Evolutionary conservation across 2,329 filamentous ascomycete species (phyloP).

Genomic region (Curvularia lunata): DNA sequence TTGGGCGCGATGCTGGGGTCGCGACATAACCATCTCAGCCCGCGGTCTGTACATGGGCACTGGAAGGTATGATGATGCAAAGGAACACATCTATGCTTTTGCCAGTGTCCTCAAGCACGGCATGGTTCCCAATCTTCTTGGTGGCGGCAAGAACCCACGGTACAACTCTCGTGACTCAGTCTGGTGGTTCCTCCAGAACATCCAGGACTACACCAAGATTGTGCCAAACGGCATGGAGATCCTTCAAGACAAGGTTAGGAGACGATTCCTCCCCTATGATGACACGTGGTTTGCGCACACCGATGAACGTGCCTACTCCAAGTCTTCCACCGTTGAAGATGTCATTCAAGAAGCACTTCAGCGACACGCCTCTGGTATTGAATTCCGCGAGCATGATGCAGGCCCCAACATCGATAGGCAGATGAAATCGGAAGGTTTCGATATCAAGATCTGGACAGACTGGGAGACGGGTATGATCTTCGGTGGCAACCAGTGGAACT

Average conservation of each 20-base stretch:
- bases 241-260: conserved; percentile 76
- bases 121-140: conserved; percentile 94
- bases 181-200: conserved; percentile 97
- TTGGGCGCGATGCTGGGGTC: conserved; percentile 97
- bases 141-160: conserved; percentile 81
- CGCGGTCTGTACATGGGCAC: conserved; percentile 91
- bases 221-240: conserved; percentile 77
- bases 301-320: conserved; percentile 84
- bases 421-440: conserved; percentile 91
- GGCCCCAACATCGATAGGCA: conserved; percentile 87
- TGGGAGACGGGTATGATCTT: conserved; percentile 92
- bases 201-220: conserved; percentile 88
- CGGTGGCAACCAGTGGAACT: conserved; percentile 92
- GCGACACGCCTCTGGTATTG: conserved; percentile 86
- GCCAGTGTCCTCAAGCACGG: conserved; percentile 96
- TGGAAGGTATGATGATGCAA: conserved; percentile 84
- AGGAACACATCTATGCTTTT: conserved; percentile 93
- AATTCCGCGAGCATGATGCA: conserved; percentile 93
- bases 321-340: conserved; percentile 81
- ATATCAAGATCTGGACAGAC: conserved; percentile 88
- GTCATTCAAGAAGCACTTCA: conserved; percentile 93
- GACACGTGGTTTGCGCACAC: conserved; percentile 90
- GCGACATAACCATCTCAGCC: conserved; percentile 95
- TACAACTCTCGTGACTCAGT: conserved; percentile 97
- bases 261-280: conserved; percentile 92